These are phyloP conservation scores for Coemansia sp. DNA, from an alignment of 192 early-diverging fungal species.

Conservation along the genomic window DNA sequence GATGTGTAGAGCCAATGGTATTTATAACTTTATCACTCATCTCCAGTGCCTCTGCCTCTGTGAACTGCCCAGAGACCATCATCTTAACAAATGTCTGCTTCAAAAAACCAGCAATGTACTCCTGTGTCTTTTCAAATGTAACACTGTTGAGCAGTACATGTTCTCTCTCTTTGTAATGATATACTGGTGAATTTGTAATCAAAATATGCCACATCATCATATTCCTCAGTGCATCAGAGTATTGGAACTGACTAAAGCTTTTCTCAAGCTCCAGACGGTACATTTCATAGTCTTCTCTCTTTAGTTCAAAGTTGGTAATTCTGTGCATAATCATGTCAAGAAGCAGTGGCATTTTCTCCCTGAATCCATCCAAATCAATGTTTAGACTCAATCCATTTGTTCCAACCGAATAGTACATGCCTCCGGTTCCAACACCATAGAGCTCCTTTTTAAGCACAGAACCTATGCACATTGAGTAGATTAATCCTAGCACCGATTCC, in stretches of 20 bases:
- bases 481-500: constrained; percentile 59
- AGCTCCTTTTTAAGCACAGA: constrained; percentile 77
- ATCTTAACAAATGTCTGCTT: constrained; percentile 67
- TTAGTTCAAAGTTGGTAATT: constrained; percentile 16
- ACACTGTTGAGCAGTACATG: constrained; percentile 59
- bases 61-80: constrained; percentile 78
- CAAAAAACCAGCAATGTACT: constrained; percentile 70
- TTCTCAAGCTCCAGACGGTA: neutral
- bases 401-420: constrained; percentile 63
- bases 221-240: neutral
- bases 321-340: constrained; percentile 62
- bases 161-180: neutral
- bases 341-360: constrained; percentile 72
- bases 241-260: neutral
- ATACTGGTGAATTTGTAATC: neutral
- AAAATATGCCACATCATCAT: neutral
- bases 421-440: constrained; percentile 76
- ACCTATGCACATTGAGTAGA: constrained; percentile 68
- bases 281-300: neutral
- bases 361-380: constrained; percentile 63
- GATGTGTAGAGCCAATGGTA: constrained; percentile 56
- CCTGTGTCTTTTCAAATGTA: constrained; percentile 64
- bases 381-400: constrained; percentile 22
- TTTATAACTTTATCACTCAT: constrained; percentile 57
- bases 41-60: neutral